Conservation (phyloP, 495 filamentous ascomycete species). For the Penicillium soppii region DNA sequence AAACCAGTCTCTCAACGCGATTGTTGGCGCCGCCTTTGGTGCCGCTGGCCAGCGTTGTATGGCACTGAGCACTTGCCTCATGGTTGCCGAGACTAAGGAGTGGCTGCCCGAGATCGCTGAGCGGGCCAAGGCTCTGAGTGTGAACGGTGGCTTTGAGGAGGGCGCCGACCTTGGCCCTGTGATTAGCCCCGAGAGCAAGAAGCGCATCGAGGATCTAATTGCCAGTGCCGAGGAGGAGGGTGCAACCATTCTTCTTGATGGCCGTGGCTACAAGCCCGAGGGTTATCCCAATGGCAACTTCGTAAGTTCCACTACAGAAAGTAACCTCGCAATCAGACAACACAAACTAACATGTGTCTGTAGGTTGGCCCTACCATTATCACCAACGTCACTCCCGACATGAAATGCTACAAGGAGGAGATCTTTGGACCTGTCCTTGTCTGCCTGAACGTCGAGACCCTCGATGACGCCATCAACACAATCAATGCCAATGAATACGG, state of each 20-base stretch:
- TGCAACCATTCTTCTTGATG: conserved; percentile 92
- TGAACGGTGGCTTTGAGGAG: conserved; percentile 93
- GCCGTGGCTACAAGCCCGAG: conserved; percentile 78
- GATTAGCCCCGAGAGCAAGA: conserved; percentile 88
- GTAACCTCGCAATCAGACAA: neutral
- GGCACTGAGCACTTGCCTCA: conserved; percentile 91
- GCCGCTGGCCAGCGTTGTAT: conserved; percentile 97
- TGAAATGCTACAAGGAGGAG: conserved; percentile 95
- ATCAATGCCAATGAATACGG: conserved; percentile 72
- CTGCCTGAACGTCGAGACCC: conserved; percentile 65
- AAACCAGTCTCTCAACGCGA: conserved; percentile 93
- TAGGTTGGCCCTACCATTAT: conserved; percentile 90
- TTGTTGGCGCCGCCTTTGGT: conserved; percentile 93
- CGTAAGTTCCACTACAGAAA: conserved; percentile 44
- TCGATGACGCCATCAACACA: conserved; percentile 71
- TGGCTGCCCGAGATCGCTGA: conserved; percentile 93
- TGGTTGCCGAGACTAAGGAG: conserved; percentile 90
- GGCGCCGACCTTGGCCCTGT: conserved; percentile 96
- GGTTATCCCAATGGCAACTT: conserved; percentile 98
- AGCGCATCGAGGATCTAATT: conserved; percentile 86
- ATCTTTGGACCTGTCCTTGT: conserved; percentile 88
- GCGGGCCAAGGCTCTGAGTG: conserved; percentile 81
- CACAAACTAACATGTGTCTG: neutral
- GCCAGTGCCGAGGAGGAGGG: conserved; percentile 88
- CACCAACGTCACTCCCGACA: conserved; percentile 82